Base-by-base conservation (phyloP, 1,284 basidiomycete genomes). In the Cryptococcus jaspeensis region DNA sequence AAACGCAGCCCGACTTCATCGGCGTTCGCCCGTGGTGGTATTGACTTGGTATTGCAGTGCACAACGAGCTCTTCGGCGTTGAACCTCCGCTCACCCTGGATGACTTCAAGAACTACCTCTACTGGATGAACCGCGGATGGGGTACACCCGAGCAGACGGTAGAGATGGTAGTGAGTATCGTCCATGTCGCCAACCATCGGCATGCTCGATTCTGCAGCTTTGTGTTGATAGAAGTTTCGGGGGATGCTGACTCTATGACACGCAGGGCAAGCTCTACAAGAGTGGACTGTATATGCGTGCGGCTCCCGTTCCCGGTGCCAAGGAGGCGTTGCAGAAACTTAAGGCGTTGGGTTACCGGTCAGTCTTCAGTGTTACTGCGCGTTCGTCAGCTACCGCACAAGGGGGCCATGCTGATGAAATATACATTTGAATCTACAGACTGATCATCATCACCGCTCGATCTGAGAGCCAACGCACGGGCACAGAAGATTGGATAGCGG, bases 371-470 rank as follows among this genome's bases (percentile, higher is more conserved):
- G 7, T 23, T 8, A 28, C 37, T 15, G n/a, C n/a, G n/a, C n/a
- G n/a, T n/a, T n/a, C n/a, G n/a, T n/a, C n/a, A 8, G 36, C 20
- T 32, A 16, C 15, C 18, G 23, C 18, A 36, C 12, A 22, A 9
- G 25, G 8, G 44, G 44, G 32, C 32, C 11, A 15, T 47, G 2
- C 18, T 18, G 23, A 47, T 16, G 2, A 15, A 20, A 7, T 6
- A n/a, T 49, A 13, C n/a, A n/a, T n/a, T n/a, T n/a, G n/a, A n/a
- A n/a, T n/a, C n/a, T n/a, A 15, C 40, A 72, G 70, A 43, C 58
- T 78, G 40, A 70, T 89, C 57, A 84, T 92, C 59, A 84, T 92
- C 50, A 92, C 89, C 4, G 88, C 89, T 36, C 80, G 89, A 60
- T 80, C 81, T 37, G 79, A 82, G 55, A 80, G 82, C 39, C 78